These are phyloP conservation scores for Spathaspora gorwiae DNA, from an alignment of 805 yeast genomes.

Conservation along the genomic window DNA sequence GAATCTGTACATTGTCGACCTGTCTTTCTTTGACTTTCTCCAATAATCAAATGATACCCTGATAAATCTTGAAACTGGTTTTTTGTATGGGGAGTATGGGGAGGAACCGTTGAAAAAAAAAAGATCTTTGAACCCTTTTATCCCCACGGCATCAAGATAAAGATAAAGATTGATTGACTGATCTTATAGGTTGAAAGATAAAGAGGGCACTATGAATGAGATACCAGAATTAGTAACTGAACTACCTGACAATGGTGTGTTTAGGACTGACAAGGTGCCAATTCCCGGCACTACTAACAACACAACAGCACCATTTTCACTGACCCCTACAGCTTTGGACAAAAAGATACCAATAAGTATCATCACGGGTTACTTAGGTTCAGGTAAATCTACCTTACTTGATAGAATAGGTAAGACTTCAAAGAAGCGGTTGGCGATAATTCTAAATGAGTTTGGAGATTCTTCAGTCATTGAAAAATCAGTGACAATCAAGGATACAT, in stretches of 20 bases:
- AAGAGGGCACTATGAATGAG: conserved; percentile 14
- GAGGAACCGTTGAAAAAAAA: no score
- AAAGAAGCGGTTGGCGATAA: conserved; percentile 78
- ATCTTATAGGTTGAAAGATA: no score
- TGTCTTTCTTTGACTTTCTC: not conserved
- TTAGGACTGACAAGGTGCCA: conserved; percentile 1
- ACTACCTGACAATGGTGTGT: conserved; percentile 7
- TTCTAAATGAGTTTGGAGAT: conserved; percentile 89
- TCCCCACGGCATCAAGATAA: no score
- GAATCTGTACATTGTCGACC: conserved; percentile 15
- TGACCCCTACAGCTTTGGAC: conserved; percentile 7
- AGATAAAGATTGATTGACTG: no score
- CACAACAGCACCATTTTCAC: conserved; percentile 9
- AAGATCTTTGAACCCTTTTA: no score
- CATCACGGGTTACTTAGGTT: conserved; percentile 90
- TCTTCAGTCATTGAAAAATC: conserved; percentile 86
- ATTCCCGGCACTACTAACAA: not conserved
- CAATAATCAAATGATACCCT: no score
- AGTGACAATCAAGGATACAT: conserved; percentile 59
- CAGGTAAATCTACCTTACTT: conserved; percentile 87
- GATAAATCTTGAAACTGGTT: no score
- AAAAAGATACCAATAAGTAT: conserved; percentile 83
- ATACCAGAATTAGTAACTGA: conserved; percentile 33
- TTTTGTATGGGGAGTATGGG: no score
- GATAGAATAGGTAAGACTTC: conserved; percentile 68